phyloP scores from a whole-genome alignment of 371 early-diverging fungal genomes.

The Lichtheimia corymbifera region DNA sequence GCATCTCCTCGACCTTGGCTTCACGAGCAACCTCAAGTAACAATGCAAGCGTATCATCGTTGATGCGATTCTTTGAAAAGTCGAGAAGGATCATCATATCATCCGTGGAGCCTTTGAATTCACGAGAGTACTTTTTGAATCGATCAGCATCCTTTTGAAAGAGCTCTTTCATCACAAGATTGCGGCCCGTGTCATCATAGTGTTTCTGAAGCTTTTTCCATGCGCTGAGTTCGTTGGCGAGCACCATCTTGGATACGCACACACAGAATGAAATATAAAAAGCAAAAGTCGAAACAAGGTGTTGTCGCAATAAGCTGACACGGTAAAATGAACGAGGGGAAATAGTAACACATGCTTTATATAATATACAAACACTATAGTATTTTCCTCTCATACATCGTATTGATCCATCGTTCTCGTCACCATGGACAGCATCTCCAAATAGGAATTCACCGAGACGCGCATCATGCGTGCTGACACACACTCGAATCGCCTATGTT shows the following conservation, averaged over 20 bases:
- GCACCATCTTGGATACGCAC: slow-evolving; percentile 50
- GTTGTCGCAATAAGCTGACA: too few relatives aligned
- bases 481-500: slow-evolving; percentile 40
- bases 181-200: slow-evolving; percentile 77
- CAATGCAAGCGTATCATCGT: slow-evolving; percentile 74
- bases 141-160: slow-evolving; percentile 77
- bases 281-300: too few relatives aligned
- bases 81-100: slow-evolving; percentile 81
- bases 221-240: slow-evolving; percentile 69
- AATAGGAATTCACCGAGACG: slow-evolving; percentile 51
- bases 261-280: too few relatives aligned
- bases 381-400: slow-evolving; percentile 9
- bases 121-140: slow-evolving; percentile 75
- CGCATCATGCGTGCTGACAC: slow-evolving; percentile 47
- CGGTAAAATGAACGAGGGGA: too few relatives aligned
- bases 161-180: slow-evolving; percentile 74
- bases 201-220: slow-evolving; percentile 88
- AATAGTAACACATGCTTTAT: not conserved
- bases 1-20: slow-evolving; percentile 82
- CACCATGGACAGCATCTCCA: slow-evolving; percentile 53
- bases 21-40: slow-evolving; percentile 84
- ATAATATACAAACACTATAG: not conserved
- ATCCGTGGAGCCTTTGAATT: slow-evolving; percentile 63
- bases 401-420: slow-evolving; percentile 47
- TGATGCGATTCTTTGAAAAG: slow-evolving; percentile 93